Evolutionary conservation across 768 basidiomycete genomes (phyloP).

Genomic region (Nevesoporus exiguus): DNA sequence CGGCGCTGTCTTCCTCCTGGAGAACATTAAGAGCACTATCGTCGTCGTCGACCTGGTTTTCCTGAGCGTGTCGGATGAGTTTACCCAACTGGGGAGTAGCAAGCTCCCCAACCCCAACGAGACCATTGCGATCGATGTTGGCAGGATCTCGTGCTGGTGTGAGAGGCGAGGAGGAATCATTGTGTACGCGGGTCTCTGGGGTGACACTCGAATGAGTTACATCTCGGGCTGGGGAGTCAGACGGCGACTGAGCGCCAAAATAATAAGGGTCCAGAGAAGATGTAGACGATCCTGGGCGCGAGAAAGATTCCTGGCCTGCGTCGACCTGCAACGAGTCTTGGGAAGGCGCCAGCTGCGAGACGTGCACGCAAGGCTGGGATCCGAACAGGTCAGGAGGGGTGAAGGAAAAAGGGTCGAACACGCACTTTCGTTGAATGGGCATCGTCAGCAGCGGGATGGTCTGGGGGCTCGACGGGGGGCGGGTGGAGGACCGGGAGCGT

Average conservation of each 20-base stretch:
- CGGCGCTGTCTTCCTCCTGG: constrained; percentile 31
- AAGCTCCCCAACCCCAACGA: constrained; percentile 94
- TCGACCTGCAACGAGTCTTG: constrained; percentile 35
- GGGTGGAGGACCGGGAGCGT: constrained; percentile 15
- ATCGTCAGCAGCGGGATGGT: constrained; percentile 24
- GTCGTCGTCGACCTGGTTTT: constrained; percentile 39
- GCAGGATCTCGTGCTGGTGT: constrained; percentile 75
- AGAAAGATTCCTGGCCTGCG: constrained; percentile 41
- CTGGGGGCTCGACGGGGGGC: constrained; percentile 44
- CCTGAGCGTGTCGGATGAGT: constrained; percentile 40
- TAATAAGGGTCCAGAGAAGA: constrained; percentile 89
- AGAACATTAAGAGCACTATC: constrained; percentile 32
- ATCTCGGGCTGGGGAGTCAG: constrained; percentile 57
- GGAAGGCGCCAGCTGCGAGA: constrained; percentile 41
- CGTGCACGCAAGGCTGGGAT: constrained; percentile 44
- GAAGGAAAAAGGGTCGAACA: background rate
- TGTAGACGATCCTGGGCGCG: constrained; percentile 70
- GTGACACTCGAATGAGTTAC: constrained; percentile 46
- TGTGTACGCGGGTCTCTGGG: constrained; percentile 51
- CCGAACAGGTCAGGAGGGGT: background rate
- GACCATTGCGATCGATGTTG: constrained; percentile 76
- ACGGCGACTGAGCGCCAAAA: constrained; percentile 68
- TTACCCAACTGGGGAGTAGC: constrained; percentile 93
- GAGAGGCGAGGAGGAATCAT: constrained; percentile 67
- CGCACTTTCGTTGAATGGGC: constrained; percentile 12